Evolutionary conservation across 768 basidiomycete genomes (phyloP), one percentile per base, ranked within the genome.

Genomic region (Podaxis rugospora): DNA sequence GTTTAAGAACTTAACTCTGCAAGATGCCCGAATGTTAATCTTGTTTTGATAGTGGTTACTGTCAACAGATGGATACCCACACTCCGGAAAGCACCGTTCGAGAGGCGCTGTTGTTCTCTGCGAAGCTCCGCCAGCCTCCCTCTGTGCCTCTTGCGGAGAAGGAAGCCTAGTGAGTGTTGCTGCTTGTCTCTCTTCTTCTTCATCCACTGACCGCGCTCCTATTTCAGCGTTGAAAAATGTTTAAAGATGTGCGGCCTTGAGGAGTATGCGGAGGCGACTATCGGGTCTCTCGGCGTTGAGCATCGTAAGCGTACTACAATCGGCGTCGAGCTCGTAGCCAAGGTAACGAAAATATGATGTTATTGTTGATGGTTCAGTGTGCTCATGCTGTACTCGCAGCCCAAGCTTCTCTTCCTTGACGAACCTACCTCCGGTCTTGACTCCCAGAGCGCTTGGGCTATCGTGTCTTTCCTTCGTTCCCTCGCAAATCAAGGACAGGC

Each of bases 381-480:
- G 25, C 25, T 39, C 5, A 35, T n/a, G 16, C 10, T 1, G 14
- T 65, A 71, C 69, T 73, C 65, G 6, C 59, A 86, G 85, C 93
- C 92, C 0, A 85, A 85, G 68, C 77, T 94, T 0, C 77, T 96
- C 18, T 95, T 95, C 81, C 75, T 94, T 55, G 93, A 95, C 68
- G 93, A 95, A 70, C 94, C 94, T 0, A 95, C 94, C 0, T 88
- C 90, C 18, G 92, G 93, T 57, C 80, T 95, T 13, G 92, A 93
- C 69, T 92, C 91, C 11, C 91, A 93, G 71, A 89, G 87, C 50
- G 92, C 93, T 2, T 92, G 91, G 90, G 87, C 87, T 28, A 92
- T 94, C 65, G 75, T 92, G 53, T 76, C 79, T 4, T 92, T 95
- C 78, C 74, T 95, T 52, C 78, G 87, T 4, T 82, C 86, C 39